Evolutionary conservation across 345 rosid genomes (phyloP).

Genomic region (Capsella bursapastoris): DNA sequence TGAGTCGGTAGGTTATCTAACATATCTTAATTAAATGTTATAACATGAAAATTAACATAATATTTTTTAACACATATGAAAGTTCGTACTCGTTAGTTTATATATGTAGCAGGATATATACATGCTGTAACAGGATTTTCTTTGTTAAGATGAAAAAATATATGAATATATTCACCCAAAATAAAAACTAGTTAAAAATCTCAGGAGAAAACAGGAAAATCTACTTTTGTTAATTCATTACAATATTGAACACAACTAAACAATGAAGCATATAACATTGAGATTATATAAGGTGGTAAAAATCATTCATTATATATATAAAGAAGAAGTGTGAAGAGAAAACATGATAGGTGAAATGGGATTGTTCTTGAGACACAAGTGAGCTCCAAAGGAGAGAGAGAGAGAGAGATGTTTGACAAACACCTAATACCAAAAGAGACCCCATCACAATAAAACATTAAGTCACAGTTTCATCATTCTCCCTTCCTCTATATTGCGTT

Average conservation of each 20-base stretch:
- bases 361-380: conserved; percentile 56
- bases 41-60: no score
- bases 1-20: no score
- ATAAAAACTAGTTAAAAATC: background rate
- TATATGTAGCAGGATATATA: no score
- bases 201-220: background rate
- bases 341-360: conserved; percentile 64
- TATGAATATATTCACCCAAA: background rate
- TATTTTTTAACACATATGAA: no score
- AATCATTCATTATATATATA: conserved; percentile 1
- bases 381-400: conserved; percentile 32
- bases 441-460: conserved; percentile 46
- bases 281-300: conserved; percentile 7
- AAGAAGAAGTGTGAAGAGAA: conserved; percentile 57
- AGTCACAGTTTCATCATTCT: conserved; percentile 46
- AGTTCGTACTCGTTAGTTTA: no score
- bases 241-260: background rate
- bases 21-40: no score
- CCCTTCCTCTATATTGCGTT: conserved; percentile 38
- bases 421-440: conserved; percentile 64
- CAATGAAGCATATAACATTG: background rate
- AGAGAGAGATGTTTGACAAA: conserved; percentile 52
- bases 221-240: conserved; percentile 1
- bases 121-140: no score
- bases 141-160: background rate